Evolutionary conservation across 2,329 filamentous ascomycete species (phyloP).

Genomic region (Malbranchea cinnamomea): DNA sequence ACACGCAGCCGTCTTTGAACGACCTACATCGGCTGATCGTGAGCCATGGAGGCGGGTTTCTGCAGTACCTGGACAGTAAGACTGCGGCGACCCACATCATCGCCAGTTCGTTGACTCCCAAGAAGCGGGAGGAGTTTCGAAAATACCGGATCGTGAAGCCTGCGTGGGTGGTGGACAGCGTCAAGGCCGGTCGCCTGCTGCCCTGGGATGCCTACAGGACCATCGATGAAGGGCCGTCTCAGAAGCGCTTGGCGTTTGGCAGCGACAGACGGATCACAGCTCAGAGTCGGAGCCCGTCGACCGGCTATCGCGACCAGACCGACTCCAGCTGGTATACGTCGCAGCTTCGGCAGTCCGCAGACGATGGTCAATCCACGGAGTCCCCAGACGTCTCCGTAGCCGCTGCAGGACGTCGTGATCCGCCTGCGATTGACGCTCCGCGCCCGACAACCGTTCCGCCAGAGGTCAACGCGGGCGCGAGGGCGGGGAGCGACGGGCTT

Average conservation of each 20-base stretch:
- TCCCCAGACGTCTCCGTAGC: neutral
- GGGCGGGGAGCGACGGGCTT: no score
- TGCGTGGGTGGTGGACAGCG: constrained; percentile 83
- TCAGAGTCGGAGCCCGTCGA: constrained; percentile 44
- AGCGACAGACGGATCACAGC: constrained; percentile 48
- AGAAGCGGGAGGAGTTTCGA: constrained; percentile 79
- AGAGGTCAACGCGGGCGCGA: no score
- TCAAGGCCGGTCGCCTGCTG: constrained; percentile 63
- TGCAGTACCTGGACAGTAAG: constrained; percentile 91
- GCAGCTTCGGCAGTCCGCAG: constrained; percentile 40
- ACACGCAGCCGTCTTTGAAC: constrained; percentile 84
- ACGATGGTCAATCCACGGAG: neutral
- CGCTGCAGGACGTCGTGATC: neutral
- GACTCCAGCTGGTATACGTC: constrained; percentile 68
- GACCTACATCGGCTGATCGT: constrained; percentile 81
- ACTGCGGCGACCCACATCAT: constrained; percentile 94
- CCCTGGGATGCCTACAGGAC: constrained; percentile 79
- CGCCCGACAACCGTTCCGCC: no score
- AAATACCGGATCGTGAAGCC: constrained; percentile 88
- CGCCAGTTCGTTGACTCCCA: constrained; percentile 74
- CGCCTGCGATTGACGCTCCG: no score
- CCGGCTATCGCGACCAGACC: constrained; percentile 67
- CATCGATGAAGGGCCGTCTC: constrained; percentile 66
- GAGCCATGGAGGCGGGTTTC: constrained; percentile 80
- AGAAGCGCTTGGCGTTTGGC: constrained; percentile 57